A percentile compares a stretch with the other conserved stretches of the same genome.
Conservation (phyloP, 2,329 filamentous ascomycete genomes). For the Xylariaceae sp. region DNA sequence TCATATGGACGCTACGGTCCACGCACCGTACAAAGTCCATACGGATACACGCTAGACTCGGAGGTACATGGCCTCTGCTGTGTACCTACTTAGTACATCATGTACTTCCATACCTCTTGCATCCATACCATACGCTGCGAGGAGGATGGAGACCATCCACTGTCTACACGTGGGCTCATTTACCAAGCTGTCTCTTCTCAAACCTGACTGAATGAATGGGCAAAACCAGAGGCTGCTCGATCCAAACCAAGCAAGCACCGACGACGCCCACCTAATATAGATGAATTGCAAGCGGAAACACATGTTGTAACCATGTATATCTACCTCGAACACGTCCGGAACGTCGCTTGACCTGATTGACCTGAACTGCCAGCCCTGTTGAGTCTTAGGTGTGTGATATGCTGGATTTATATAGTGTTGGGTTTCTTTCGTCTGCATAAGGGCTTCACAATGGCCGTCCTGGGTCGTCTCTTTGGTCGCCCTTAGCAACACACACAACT, state of each 20-base stretch:
- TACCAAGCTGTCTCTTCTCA: conserved; percentile 23
- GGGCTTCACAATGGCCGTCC: too few relatives aligned
- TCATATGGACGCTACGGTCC: too few relatives aligned
- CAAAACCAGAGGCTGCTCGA: conserved; percentile 4
- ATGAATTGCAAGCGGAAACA: too few relatives aligned
- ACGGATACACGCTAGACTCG: too few relatives aligned
- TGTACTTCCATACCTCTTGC: background rate
- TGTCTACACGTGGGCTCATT: conserved; percentile 22
- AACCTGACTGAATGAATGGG: conserved; percentile 16
- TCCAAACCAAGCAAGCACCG: background rate
- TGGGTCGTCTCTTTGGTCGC: too few relatives aligned
- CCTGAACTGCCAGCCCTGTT: conserved; percentile 10
- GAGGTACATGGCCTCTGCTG: background rate
- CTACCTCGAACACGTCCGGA: too few relatives aligned
- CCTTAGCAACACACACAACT: too few relatives aligned
- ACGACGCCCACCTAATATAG: too few relatives aligned
- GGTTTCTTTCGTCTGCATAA: too few relatives aligned
- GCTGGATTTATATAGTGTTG: background rate
- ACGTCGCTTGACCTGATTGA: too few relatives aligned
- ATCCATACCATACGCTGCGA: conserved; percentile 1
- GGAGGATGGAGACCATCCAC: conserved; percentile 9
- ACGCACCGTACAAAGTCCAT: too few relatives aligned
- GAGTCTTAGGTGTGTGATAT: background rate
- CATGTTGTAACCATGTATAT: too few relatives aligned
- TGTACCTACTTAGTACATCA: background rate